Evolutionary conservation across 176 grass and related monocot species (phyloP).

Genomic region (Avena atlantica): DNA sequence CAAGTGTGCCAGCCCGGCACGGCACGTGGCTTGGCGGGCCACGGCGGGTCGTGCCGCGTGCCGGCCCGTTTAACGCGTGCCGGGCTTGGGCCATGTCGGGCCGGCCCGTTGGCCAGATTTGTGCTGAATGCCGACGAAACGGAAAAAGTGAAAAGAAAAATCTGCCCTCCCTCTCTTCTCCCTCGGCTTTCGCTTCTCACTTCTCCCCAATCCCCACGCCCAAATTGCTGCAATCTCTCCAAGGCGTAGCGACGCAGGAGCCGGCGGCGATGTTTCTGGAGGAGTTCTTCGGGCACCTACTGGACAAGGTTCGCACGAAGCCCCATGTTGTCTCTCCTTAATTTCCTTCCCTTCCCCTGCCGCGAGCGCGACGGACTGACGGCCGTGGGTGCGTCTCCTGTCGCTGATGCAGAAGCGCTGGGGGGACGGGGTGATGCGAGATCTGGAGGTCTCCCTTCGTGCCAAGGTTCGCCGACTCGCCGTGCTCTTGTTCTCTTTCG

Average conservation of each 20-base stretch:
- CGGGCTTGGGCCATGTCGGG: no score
- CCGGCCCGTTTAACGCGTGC: no score
- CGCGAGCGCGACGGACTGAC: not conserved
- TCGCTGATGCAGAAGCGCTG: not conserved
- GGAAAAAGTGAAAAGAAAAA: not conserved
- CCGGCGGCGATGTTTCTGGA: not conserved
- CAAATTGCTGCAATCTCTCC: not conserved
- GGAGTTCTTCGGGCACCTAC: not conserved
- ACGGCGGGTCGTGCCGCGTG: no score
- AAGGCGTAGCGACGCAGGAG: not conserved
- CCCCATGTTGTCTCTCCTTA: not conserved
- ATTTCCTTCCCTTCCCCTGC: not conserved
- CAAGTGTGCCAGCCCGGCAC: no score
- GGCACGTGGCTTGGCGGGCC: no score
- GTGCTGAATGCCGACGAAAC: not conserved
- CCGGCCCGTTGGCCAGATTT: no score
- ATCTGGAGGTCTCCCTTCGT: not conserved
- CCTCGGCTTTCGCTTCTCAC: not conserved
- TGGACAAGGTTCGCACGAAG: slow-evolving; percentile 9
- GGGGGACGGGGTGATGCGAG: not conserved
- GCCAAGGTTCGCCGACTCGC: not conserved
- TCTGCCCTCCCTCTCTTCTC: not conserved
- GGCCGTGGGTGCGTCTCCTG: not conserved
- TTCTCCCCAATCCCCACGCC: not conserved
- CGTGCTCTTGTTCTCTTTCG: not conserved